phyloP scores from a whole-genome alignment of 2,329 filamentous ascomycete species.

The Claviceps maximensis region DNA sequence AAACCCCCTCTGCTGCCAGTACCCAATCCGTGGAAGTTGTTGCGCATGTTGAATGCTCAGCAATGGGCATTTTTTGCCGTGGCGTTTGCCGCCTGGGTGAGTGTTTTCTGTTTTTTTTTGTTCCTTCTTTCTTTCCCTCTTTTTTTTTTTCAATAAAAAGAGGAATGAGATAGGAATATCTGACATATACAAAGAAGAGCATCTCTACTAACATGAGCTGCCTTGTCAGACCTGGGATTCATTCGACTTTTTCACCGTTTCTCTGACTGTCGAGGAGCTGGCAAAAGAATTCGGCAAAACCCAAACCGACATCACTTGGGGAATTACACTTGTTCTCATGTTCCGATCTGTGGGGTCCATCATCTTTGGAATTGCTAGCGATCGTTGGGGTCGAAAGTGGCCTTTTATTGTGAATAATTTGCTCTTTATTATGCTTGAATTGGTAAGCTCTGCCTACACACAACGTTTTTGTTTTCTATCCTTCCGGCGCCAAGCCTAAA shows the following conservation, averaged over 20 bases:
- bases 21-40: constrained; percentile 37
- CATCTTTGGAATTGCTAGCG: constrained; percentile 39
- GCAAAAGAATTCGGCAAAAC: constrained; percentile 37
- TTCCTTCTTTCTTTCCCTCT: not conserved
- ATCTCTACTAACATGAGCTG: not conserved
- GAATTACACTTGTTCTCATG: constrained; percentile 50
- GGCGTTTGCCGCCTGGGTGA: constrained; percentile 43
- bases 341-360: constrained; percentile 43
- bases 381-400: constrained; percentile 51
- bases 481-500: not conserved
- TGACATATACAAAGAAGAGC: not conserved
- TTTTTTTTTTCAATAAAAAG: constrained; percentile 1
- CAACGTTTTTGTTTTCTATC: not conserved
- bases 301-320: constrained; percentile 49
- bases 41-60: constrained; percentile 33
- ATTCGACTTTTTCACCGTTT: constrained; percentile 56
- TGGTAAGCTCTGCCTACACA: constrained; percentile 46
- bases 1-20: constrained; percentile 43
- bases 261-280: constrained; percentile 42
- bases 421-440: constrained; percentile 57
- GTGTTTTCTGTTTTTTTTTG: no score
- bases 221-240: constrained; percentile 42
- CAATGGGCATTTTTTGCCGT: constrained; percentile 44
- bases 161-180: not conserved
- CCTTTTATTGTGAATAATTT: constrained; percentile 66